Evolutionary conservation across 129 eudicot species (phyloP), one percentile per base, ranked within the genome.

Genomic region (Saussurea involucrata): DNA sequence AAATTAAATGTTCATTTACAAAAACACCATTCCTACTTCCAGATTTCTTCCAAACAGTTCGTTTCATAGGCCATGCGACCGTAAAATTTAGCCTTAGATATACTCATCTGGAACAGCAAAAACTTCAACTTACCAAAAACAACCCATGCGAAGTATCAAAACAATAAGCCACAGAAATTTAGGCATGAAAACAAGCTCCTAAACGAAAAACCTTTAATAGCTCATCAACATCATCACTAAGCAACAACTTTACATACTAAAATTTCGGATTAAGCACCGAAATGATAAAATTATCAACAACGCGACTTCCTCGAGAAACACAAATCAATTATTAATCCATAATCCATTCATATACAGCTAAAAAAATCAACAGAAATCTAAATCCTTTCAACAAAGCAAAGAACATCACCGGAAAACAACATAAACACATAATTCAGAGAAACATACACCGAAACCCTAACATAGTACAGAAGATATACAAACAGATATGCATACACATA

Each of bases 391-490:
- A 22, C 24, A 31, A 34, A 74, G 10, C 12, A 13, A 22, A 53
- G 0, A 53, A 53, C 61, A 53, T 53, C 61, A 53, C 58, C 61
- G 61, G 22, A 53, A 17, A 53, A 12, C 33, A 27, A 32, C 69
- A 58, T 12, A 49, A 68, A 53, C 81, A 57, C 58, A 33, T 9
- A 77, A 60, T 77, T 68, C 27, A 37, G 15, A 21, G 6, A 69
- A 58, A 69, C 15, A 9, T 15, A 69, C 63, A 32, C 13, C 76
- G 76, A 69, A 78, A 70, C 82, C 82, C 76, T 78, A 58, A 58
- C 28, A 64, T 42, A 76, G 5, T 8, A 10, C 34, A 7, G 25
- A 76, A 63, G 31, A 76, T 15, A 63, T 40, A 49, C 24, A 76
- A 27, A 44, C 29, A 66, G 7, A 13, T 68, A 57, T 5, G 24